Evolutionary conservation across 495 filamentous ascomycete species (phyloP).

Genomic region (Xylaria venustula): DNA sequence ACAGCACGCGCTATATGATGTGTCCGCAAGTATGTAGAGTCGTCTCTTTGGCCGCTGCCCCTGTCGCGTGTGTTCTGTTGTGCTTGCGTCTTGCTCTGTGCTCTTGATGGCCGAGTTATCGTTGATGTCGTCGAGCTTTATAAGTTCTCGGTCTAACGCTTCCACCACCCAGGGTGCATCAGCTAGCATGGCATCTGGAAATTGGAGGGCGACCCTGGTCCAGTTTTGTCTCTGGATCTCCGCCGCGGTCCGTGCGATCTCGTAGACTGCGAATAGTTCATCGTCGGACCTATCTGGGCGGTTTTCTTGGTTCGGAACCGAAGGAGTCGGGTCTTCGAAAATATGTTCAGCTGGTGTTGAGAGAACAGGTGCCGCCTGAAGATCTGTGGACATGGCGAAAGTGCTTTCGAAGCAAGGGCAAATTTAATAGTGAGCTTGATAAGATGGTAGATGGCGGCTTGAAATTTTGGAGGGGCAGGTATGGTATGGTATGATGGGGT

Average conservation of each 20-base stretch:
- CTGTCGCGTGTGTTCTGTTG: slow-evolving; percentile 4
- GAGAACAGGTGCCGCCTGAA: slow-evolving; percentile 65
- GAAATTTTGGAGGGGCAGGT: slow-evolving; percentile 11
- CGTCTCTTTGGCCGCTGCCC: slow-evolving; percentile 28
- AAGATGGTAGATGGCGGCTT: background rate
- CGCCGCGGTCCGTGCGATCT: slow-evolving; percentile 75
- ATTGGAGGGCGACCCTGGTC: slow-evolving; percentile 82
- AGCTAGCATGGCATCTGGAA: slow-evolving; percentile 85
- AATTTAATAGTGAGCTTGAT: background rate
- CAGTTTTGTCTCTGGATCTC: slow-evolving; percentile 72
- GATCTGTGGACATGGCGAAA: slow-evolving; percentile 34
- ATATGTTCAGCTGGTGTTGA: slow-evolving; percentile 84
- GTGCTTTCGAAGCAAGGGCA: no score
- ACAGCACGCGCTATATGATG: slow-evolving; percentile 95
- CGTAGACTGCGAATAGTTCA: slow-evolving; percentile 76
- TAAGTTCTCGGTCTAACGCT: slow-evolving; percentile 61
- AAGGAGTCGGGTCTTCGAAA: slow-evolving; percentile 58
- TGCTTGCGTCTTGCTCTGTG: background rate
- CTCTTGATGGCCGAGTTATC: slow-evolving; percentile 4
- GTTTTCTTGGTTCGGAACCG: slow-evolving; percentile 34
- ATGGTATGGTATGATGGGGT: background rate
- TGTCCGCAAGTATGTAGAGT: slow-evolving; percentile 89
- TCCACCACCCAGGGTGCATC: slow-evolving; percentile 83
- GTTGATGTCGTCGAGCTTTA: slow-evolving; percentile 20
- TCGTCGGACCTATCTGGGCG: slow-evolving; percentile 56